Evolutionary conservation across 257 asterid genomes (phyloP).

Genomic region (Rhazya stricta): DNA sequence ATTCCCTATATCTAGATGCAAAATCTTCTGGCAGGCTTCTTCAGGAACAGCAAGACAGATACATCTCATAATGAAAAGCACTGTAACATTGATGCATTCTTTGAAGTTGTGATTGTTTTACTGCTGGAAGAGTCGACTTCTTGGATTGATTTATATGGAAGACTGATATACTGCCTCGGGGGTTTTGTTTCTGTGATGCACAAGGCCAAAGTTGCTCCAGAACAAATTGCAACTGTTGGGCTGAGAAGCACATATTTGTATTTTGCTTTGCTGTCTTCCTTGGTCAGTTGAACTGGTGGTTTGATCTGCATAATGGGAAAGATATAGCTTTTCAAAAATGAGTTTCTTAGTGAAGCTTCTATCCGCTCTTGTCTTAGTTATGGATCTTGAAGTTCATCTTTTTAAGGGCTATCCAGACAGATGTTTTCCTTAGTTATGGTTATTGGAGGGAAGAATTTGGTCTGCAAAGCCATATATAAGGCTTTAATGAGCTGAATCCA

Average conservation of each 20-base stretch:
- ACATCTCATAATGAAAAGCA: constrained; percentile 45
- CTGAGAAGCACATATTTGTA: background rate
- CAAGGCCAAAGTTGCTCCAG: background rate
- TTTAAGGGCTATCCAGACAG: background rate
- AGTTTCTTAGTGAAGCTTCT: background rate
- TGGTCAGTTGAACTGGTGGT: background rate
- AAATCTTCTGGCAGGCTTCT: constrained; percentile 84
- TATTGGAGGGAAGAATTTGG: background rate
- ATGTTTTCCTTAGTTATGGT: background rate
- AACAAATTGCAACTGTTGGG: no score
- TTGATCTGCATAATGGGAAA: background rate
- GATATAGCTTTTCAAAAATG: background rate
- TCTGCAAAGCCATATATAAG: background rate
- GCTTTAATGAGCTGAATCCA: no score
- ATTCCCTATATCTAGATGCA: constrained; percentile 71
- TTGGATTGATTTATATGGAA: background rate
- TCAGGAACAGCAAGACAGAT: constrained; percentile 92
- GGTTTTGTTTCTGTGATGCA: background rate
- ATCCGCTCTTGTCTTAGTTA: no score
- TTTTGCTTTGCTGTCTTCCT: background rate
- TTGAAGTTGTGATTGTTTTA: background rate
- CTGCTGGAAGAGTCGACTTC: background rate
- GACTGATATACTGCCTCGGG: background rate
- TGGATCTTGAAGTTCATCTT: background rate
- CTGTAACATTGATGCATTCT: background rate